A percentile compares a stretch with the other conserved stretches of the same genome.
phyloP scores from a whole-genome alignment of 2,329 filamentous ascomycete species.

The Exophiala sp. region DNA sequence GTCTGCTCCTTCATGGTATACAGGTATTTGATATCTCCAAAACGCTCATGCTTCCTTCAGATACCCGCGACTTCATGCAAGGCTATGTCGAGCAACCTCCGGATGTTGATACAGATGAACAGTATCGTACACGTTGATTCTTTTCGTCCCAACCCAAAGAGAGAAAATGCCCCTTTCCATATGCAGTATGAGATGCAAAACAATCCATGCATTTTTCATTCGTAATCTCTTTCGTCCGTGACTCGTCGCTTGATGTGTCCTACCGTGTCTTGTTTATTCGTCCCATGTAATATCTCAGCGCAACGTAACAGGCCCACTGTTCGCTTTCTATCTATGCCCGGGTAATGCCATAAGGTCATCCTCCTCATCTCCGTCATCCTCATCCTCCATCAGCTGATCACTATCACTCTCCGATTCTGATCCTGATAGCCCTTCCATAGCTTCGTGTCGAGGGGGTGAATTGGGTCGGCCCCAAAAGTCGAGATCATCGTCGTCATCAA shows the following conservation, averaged over 20 bases:
- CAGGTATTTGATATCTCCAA: too few relatives aligned
- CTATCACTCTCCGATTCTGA: slow-evolving; percentile 37
- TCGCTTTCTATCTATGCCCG: slow-evolving; percentile 47
- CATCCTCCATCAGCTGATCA: slow-evolving; percentile 49
- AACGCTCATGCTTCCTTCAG: too few relatives aligned
- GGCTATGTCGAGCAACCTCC: not conserved
- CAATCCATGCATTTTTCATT: too few relatives aligned
- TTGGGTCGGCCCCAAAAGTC: slow-evolving; percentile 55
- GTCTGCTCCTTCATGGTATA: not conserved
- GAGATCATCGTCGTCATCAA: slow-evolving; percentile 55
- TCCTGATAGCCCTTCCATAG: slow-evolving; percentile 29
- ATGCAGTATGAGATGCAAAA: too few relatives aligned
- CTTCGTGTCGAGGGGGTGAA: slow-evolving; percentile 33
- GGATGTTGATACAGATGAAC: too few relatives aligned
- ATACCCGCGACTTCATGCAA: not conserved
- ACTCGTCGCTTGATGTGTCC: not conserved
- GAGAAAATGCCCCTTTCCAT: too few relatives aligned
- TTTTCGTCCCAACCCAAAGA: too few relatives aligned
- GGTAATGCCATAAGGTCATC: slow-evolving; percentile 49
- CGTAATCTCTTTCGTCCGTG: not conserved
- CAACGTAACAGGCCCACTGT: not conserved
- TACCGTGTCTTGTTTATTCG: not conserved
- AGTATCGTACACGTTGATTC: too few relatives aligned
- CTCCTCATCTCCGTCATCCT: slow-evolving; percentile 46
- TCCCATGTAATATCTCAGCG: too few relatives aligned